phyloP scores from a whole-genome alignment of 73 alveolate genomes.

The Tetrahymena thermophila region DNA sequence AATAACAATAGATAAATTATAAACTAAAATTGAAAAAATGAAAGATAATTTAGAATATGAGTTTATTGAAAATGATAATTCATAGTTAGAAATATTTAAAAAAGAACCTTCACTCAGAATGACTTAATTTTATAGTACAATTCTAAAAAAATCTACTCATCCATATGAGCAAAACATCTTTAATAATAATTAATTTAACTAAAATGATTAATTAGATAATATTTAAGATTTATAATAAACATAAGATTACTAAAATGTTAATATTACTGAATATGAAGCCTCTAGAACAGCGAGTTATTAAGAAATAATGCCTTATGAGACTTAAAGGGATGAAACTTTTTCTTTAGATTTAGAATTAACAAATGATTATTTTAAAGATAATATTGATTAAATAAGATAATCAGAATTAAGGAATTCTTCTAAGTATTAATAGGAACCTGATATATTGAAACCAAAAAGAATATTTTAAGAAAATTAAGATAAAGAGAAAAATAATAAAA shows the following conservation, averaged over 20 bases:
- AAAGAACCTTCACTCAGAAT: too few relatives aligned
- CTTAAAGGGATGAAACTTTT: not conserved
- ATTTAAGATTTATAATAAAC: too few relatives aligned
- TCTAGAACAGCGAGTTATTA: not conserved
- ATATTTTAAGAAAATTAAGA: too few relatives aligned
- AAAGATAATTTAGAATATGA: not conserved
- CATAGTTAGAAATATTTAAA: too few relatives aligned
- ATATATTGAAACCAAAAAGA: too few relatives aligned
- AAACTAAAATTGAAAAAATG: not conserved
- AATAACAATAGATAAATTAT: not conserved
- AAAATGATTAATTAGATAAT: too few relatives aligned
- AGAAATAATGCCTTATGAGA: too few relatives aligned
- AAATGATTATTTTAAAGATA: not conserved
- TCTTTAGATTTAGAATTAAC: not conserved
- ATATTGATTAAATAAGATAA: not conserved
- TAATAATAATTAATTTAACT: too few relatives aligned
- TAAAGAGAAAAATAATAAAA: not conserved
- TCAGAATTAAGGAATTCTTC: not conserved
- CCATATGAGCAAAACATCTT: too few relatives aligned
- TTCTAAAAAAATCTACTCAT: not conserved
- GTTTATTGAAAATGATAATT: not conserved
- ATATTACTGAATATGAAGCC: not conserved
- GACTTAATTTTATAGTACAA: too few relatives aligned
- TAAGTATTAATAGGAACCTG: not conserved
- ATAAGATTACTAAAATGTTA: too few relatives aligned